Evolutionary conservation across 495 filamentous ascomycete genomes (phyloP), one percentile per base, ranked within the genome.

Genomic region (Cetradonia linearis): DNA sequence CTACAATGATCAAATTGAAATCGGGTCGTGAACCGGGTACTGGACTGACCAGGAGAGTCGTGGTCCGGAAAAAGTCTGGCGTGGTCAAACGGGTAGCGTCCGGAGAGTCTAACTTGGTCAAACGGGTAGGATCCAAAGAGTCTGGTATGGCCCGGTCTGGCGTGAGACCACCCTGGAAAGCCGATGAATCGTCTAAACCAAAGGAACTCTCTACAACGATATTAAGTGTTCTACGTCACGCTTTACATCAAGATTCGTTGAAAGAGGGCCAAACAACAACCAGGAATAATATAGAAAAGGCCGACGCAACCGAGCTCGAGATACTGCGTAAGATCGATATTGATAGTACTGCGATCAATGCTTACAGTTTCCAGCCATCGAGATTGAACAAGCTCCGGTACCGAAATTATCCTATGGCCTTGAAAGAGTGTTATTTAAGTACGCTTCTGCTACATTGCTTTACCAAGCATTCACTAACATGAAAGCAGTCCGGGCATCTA

Each of bases 381-480:
- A 81, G 30, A 69, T 78, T 34, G 66, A 74, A 13, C 79, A 78
- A 36, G 72, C 81, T 14, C 75, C 78, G 16, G 86, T 96, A 13
- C 89, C 93, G 4, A 67, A 68, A 3, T 74, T 97, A 10, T 78
- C 85, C 2, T 88, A 94, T 69, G 89, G 85, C 13, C 78, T 98
- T 2, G 89, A 96, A 54, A 80, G 93, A 44, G 93, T 93, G 38
- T 74, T 98, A 5, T 98, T 98, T 78, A 98, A 96, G 81, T 83
- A 72, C 65, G 76, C 66, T 30, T 30, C 8, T 6, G 33, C 11
- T 48, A 40, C 30, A 20, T 37, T 25, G 44, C 25, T 20, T 23
- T 31, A 36, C 27, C 38, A 38, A 10, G 31, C 23, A 31, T 63
- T 28, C 62, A 64, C 66, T 67, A 65, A 31, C 31, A 47, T 30